A percentile compares a stretch with the other conserved stretches of the same genome.
These are phyloP conservation scores for Arctostaphylos glauca DNA, from an alignment of 148 eudicot species.

Conservation along the genomic window DNA sequence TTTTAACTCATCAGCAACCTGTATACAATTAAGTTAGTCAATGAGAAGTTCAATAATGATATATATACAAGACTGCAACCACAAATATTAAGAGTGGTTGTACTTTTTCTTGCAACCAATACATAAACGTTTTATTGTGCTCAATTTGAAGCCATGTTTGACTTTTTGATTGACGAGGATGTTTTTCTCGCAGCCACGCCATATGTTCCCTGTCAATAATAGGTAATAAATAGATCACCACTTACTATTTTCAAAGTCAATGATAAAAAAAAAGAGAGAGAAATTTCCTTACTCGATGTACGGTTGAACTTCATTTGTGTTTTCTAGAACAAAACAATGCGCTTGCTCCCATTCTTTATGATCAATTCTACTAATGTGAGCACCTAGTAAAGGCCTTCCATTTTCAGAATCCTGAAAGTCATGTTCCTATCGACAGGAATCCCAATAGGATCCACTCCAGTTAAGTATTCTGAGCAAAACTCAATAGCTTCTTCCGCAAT, in stretches of 20 bases:
- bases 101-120: not conserved
- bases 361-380: not conserved
- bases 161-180: not conserved
- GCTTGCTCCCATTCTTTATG: not conserved
- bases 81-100: too few species aligned
- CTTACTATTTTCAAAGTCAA: too few species aligned
- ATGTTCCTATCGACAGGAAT: not conserved
- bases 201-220: not conserved
- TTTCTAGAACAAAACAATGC: not conserved
- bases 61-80: too few species aligned
- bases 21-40: too few species aligned
- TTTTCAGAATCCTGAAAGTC: not conserved
- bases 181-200: not conserved
- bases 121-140: not conserved
- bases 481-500: conserved; percentile 1
- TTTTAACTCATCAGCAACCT: too few species aligned
- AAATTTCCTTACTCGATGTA: not conserved
- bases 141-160: not conserved
- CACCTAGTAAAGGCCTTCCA: not conserved
- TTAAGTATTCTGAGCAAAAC: not conserved
- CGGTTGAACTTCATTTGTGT: not conserved
- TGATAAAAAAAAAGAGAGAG: too few species aligned
- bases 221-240: too few species aligned
- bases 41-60: too few species aligned
- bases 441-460: not conserved